Percentiles rank a stretch among this genome's conserved stretches.
Conservation (phyloP, 2,329 filamentous ascomycete species). For the Colletotrichum destructivum region DNA sequence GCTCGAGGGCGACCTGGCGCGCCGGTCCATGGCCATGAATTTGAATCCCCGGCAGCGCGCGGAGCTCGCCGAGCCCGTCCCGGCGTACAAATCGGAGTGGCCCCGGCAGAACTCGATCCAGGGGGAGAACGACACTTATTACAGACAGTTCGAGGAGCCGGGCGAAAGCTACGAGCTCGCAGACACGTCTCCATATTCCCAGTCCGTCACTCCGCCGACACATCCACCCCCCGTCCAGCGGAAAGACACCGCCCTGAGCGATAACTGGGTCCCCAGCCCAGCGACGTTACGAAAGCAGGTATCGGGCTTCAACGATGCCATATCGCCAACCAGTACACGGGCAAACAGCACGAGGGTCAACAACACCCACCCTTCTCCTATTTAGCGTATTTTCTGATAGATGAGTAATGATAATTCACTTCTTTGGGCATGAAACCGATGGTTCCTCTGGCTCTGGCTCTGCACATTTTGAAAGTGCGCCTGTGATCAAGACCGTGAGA, state of each 20-base stretch:
- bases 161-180: slow-evolving; percentile 38
- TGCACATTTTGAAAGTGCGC: not conserved
- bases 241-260: slow-evolving; percentile 25
- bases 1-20: slow-evolving; percentile 31
- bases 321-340: slow-evolving; percentile 36
- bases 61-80: slow-evolving; percentile 28
- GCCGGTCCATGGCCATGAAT: not conserved
- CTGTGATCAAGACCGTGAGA: too few relatives aligned
- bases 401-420: slow-evolving; percentile 42
- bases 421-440: slow-evolving; percentile 18
- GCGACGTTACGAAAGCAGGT: slow-evolving; percentile 16
- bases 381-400: slow-evolving; percentile 35
- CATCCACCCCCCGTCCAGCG: slow-evolving; percentile 6
- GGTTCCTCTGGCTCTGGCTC: not conserved
- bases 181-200: slow-evolving; percentile 27
- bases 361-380: slow-evolving; percentile 13
- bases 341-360: slow-evolving; percentile 23
- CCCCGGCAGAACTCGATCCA: slow-evolving; percentile 37
- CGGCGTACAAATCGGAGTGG: slow-evolving; percentile 35
- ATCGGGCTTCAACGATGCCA: slow-evolving; percentile 17
- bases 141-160: slow-evolving; percentile 11
- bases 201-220: not conserved
- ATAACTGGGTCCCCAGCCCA: slow-evolving; percentile 12
- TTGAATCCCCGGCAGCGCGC: slow-evolving; percentile 1
- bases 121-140: slow-evolving; percentile 26